Evolutionary conservation across 805 yeast genomes (phyloP).

Genomic region (Candida chilensis): DNA sequence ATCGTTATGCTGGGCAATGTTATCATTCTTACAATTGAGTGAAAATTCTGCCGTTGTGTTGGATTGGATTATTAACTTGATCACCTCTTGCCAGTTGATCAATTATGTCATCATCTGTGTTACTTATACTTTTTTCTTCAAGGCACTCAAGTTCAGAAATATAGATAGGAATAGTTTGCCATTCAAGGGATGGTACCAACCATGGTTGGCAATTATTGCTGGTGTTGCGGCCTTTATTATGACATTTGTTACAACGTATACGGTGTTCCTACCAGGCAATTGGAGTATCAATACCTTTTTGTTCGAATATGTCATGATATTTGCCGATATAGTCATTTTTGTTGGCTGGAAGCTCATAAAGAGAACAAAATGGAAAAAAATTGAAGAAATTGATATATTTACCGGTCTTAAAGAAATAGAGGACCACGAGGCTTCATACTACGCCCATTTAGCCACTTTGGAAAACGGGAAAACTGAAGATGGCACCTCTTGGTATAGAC

Average conservation of each 20-base stretch:
- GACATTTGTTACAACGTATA: conserved; percentile 60
- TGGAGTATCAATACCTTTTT: conserved; percentile 59
- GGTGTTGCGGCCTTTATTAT: conserved; percentile 33
- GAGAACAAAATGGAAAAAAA: conserved; percentile 33
- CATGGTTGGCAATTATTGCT: conserved; percentile 47
- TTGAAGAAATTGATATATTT: conserved; percentile 41
- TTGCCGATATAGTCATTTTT: conserved; percentile 39
- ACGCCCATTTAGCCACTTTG: too few relatives aligned
- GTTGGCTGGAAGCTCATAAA: conserved; percentile 43
- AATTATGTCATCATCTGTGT: conserved; percentile 49
- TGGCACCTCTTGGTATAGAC: too few relatives aligned
- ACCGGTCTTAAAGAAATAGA: conserved; percentile 51
- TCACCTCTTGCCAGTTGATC: conserved; percentile 60
- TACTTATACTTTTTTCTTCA: conserved; percentile 54
- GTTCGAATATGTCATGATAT: conserved; percentile 66
- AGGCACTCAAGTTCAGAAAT: conserved; percentile 47
- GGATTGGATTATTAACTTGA: conserved; percentile 64
- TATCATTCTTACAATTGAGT: conserved; percentile 58
- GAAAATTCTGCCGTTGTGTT: conserved; percentile 53
- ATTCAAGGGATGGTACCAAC: conserved; percentile 50
- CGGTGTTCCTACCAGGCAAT: conserved; percentile 55
- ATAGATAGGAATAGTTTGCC: conserved; percentile 34
- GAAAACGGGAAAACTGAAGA: too few relatives aligned
- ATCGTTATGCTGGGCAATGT: conserved; percentile 43
- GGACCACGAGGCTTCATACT: conserved; percentile 37